Evolutionary conservation across 169 alveolate species (phyloP).

Genomic region (Eimeria tenella): DNA sequence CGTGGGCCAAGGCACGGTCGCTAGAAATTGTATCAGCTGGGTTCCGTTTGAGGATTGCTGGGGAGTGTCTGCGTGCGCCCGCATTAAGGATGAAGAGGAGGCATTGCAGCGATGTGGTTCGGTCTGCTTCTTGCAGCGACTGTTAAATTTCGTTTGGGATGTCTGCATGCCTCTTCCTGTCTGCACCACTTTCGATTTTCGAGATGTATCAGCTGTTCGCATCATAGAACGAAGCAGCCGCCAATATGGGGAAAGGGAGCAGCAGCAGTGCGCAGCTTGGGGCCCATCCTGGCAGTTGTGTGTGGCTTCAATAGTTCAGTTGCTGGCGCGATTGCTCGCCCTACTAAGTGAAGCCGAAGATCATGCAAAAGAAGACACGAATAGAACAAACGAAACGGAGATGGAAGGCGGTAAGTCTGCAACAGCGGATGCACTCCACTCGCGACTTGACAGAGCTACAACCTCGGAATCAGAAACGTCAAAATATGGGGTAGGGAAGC

Average conservation of each 20-base stretch:
- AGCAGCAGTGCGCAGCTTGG: conserved; percentile 33
- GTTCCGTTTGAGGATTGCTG: conserved; percentile 59
- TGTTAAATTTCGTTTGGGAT: conserved; percentile 20
- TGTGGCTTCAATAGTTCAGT: conserved; percentile 41
- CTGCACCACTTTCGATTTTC: background rate
- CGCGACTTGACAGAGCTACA: background rate
- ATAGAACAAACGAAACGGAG: background rate
- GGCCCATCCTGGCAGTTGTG: conserved; percentile 65
- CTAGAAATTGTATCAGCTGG: conserved; percentile 28
- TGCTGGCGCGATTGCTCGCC: conserved; percentile 39
- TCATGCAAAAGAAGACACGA: background rate
- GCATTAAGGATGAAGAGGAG: conserved; percentile 34
- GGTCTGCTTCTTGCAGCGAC: conserved; percentile 21
- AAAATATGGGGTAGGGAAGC: too few relatives aligned
- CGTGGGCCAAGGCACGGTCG: background rate
- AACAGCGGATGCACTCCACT: background rate
- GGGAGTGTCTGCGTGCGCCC: conserved; percentile 59
- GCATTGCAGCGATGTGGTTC: conserved; percentile 40
- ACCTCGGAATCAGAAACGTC: background rate
- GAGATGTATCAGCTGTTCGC: conserved; percentile 54
- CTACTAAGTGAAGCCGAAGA: conserved; percentile 31
- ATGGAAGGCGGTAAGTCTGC: background rate
- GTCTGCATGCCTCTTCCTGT: conserved; percentile 12
- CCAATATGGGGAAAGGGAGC: background rate
- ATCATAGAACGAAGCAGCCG: conserved; percentile 31